Percentiles rank a stretch among this genome's conserved stretches.
phyloP scores from a whole-genome alignment of 495 filamentous ascomycete species.

The Clohesyomyces aquaticus region DNA sequence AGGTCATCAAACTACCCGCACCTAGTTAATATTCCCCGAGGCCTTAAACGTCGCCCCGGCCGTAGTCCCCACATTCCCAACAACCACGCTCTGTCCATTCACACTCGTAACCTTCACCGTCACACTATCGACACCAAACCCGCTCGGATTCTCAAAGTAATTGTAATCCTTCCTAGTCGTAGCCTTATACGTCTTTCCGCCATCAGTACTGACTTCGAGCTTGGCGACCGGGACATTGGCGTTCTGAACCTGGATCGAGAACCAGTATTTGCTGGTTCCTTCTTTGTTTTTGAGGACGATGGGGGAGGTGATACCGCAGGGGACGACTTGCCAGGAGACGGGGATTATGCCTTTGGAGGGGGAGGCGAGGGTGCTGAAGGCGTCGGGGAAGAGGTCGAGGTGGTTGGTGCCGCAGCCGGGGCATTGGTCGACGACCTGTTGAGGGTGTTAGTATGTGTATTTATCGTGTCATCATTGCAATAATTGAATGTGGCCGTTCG shows the following conservation, averaged over 20 bases:
- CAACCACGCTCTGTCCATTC: slow-evolving; percentile 49
- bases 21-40: slow-evolving; percentile 26
- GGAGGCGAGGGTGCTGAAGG: slow-evolving; percentile 55
- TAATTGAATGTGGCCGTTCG: no score
- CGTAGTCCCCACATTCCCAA: slow-evolving; percentile 31
- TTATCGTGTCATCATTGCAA: no score
- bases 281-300: slow-evolving; percentile 60
- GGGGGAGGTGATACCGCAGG: slow-evolving; percentile 57
- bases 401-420: slow-evolving; percentile 60
- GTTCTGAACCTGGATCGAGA: slow-evolving; percentile 62
- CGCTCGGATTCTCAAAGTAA: slow-evolving; percentile 61
- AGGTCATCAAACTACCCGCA: not conserved
- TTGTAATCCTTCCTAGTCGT: slow-evolving; percentile 60
- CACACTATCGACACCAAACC: slow-evolving; percentile 57
- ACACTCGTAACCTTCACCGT: slow-evolving; percentile 58
- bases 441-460: slow-evolving; percentile 5
- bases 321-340: slow-evolving; percentile 56
- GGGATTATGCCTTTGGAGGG: slow-evolving; percentile 57
- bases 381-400: slow-evolving; percentile 63
- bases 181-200: slow-evolving; percentile 56
- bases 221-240: slow-evolving; percentile 56
- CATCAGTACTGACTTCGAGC: slow-evolving; percentile 63
- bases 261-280: slow-evolving; percentile 57
- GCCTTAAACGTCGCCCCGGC: slow-evolving; percentile 21
- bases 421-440: slow-evolving; percentile 64